Base-by-base conservation (phyloP, 1,284 basidiomycete species). In the Trichosporon inkin region DNA sequence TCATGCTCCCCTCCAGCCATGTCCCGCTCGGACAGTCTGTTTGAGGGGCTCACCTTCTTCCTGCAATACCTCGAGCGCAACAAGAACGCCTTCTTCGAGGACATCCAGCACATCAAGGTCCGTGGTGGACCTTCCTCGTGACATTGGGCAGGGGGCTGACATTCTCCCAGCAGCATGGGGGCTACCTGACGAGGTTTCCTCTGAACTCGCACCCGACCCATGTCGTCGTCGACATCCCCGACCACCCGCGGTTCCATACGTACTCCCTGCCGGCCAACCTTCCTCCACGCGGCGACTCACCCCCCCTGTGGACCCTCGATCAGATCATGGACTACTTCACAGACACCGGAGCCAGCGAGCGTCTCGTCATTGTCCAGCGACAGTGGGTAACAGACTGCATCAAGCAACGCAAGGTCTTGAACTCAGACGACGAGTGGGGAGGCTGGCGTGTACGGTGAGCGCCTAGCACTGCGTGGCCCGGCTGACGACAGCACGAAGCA, bases 271-370 rank as follows among this genome's bases (percentile, higher is more conserved):
- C 16, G 19, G 35, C 16, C 11, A 10, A 32, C 19, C 13, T 6
- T 13, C 28, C 52, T 35, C 52, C 22, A 3, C 2, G 14, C 11
- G 6, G 6, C 1, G 24, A 49, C 10, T 8, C 24, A 22, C 24
- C 20, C 0, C n/a, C 6, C 16, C 10, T n/a, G 19, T 61, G 59
- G 59, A 10, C 35, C 2, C 44, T 61, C n/a, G 55, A 61, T 22
- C 32, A 34, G 13, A 32, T 61, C 13, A 11, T 61, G n/a, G 52
- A 56, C 19, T 16, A 34, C 13, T 61, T 56, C 28, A 54, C 59
- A 1, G 16, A 22, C 10, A 4, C 19, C 8, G 22, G 28, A 1
- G 16, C 5, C 10, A 14, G 16, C 47, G 3, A 10, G n/a, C n/a
- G n/a, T 6, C 32, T 32, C 24, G 8, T 34, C 0, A 55, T 61